These are phyloP conservation scores for Tuber aestivum DNA, from an alignment of 495 filamentous ascomycete genomes.

Conservation along the genomic window DNA sequence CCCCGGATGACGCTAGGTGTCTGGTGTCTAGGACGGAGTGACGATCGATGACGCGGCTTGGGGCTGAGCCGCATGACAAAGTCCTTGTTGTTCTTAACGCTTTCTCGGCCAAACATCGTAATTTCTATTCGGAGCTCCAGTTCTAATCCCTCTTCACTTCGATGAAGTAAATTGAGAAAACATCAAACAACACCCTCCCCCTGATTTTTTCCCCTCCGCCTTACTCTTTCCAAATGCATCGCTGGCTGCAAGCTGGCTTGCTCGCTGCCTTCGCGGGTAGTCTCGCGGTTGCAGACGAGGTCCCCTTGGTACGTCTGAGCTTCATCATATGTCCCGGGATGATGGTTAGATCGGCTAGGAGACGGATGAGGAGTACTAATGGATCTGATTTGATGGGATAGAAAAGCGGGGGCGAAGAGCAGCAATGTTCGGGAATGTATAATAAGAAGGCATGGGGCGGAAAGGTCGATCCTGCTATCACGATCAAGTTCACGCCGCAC, in stretches of 20 bases:
- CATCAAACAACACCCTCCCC: neutral
- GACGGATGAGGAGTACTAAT: neutral
- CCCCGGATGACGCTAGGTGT: neutral
- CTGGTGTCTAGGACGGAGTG: neutral
- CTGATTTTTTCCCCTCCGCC: constrained; percentile 2
- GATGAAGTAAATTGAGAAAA: neutral
- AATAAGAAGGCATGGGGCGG: constrained; percentile 85
- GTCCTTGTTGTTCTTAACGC: constrained; percentile 14
- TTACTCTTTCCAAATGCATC: constrained; percentile 8
- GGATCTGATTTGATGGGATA: constrained; percentile 47
- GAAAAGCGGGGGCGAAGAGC: constrained; percentile 57
- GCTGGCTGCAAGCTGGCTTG: constrained; percentile 35
- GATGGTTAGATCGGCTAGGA: neutral
- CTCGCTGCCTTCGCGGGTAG: constrained; percentile 16
- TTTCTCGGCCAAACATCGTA: neutral
- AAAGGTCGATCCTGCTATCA: constrained; percentile 78
- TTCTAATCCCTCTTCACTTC: neutral
- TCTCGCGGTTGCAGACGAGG: constrained; percentile 37
- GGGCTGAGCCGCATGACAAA: constrained; percentile 25
- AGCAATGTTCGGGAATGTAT: constrained; percentile 98
- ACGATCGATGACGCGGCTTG: constrained; percentile 3
- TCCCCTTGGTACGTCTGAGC: constrained; percentile 30
- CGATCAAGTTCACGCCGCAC: constrained; percentile 66
- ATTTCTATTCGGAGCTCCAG: neutral
- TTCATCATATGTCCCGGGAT: neutral